A percentile compares a stretch with the other conserved stretches of the same genome.
These are phyloP conservation scores for Xylaria sp. DNA, from an alignment of 2,329 filamentous ascomycete genomes.

Conservation along the genomic window DNA sequence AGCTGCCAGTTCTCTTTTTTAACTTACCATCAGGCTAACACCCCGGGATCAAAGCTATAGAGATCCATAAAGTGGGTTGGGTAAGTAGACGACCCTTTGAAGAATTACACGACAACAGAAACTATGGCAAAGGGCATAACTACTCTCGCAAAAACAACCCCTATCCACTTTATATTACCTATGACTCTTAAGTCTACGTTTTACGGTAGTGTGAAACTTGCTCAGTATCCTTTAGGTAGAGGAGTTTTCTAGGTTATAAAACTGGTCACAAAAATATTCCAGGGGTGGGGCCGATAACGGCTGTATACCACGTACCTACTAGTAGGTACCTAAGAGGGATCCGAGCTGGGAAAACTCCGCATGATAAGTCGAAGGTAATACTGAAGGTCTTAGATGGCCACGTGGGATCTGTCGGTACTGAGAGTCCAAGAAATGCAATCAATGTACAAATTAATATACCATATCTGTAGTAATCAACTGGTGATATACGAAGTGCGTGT, in stretches of 20 bases:
- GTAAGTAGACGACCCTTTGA: neutral
- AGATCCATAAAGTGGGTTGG: neutral
- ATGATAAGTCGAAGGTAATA: neutral
- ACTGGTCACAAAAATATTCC: neutral
- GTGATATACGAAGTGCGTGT: neutral
- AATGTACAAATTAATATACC: neutral
- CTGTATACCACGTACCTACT: neutral
- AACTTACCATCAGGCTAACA: neutral
- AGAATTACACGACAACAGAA: neutral
- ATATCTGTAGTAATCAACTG: neutral
- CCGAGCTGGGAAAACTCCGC: too few species aligned
- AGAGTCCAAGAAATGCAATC: neutral
- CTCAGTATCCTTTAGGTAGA: neutral
- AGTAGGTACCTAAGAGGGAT: too few species aligned
- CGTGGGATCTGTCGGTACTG: neutral
- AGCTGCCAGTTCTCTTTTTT: neutral
- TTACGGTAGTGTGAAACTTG: neutral
- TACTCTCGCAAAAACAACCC: too few species aligned
- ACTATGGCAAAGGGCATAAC: neutral
- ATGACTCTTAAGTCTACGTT: too few species aligned
- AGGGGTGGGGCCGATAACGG: constrained; percentile 29
- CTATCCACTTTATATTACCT: neutral
- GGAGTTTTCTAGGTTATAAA: neutral
- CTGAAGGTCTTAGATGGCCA: neutral
- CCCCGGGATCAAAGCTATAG: neutral